Evolutionary conservation across 345 rosid genomes (phyloP), one percentile per base, ranked within the genome.

Genomic region (Citrus trifoliata): DNA sequence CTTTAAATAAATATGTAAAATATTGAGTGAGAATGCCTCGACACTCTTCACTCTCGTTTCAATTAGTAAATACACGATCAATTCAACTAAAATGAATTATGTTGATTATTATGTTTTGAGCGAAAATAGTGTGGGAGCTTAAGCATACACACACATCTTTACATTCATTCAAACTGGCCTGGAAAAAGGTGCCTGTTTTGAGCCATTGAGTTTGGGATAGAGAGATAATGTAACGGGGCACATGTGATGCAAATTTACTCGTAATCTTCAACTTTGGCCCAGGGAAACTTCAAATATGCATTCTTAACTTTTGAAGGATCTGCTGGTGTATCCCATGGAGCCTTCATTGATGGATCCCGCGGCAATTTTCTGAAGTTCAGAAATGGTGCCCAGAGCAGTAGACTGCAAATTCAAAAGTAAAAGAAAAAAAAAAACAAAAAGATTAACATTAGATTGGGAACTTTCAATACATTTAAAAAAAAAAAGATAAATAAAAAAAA

Each of bases 321-420:
- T 81, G 86, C 86, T n/a, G 98, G 98, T 40, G 62, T 80, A 32
- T 90, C 89, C 98, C 99, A 93, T 14, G 98, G 98, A 71, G 89
- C 79, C 89, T 90, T 89, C 93, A 90, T 51, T 18, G 86, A 74
- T 81, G 97, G 94, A 88, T 95, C 98, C 73, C 97, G 80, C 10
- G 99, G 99, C 71, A 93, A 87, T 76, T 90, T 95, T 82, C 98
- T 91, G 90, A 91, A 91, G 95, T 91, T 95, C 62, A 93, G 86
- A 85, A 93, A 95, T 77, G 96, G 96, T 64, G 97, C 97, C 99
- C 99, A 91, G 3, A 95, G 69, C 74, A 91, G 7, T 63, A 93
- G 32, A 69, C 99, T 93, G 90, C 84, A 79, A 7, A 13, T 18
- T 51, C 14, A 37, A 35, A 66, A 12, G 6, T 12, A 22, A 25